phyloP scores from a whole-genome alignment of 2,329 filamentous ascomycete species.

The Xylariaceae sp. region DNA sequence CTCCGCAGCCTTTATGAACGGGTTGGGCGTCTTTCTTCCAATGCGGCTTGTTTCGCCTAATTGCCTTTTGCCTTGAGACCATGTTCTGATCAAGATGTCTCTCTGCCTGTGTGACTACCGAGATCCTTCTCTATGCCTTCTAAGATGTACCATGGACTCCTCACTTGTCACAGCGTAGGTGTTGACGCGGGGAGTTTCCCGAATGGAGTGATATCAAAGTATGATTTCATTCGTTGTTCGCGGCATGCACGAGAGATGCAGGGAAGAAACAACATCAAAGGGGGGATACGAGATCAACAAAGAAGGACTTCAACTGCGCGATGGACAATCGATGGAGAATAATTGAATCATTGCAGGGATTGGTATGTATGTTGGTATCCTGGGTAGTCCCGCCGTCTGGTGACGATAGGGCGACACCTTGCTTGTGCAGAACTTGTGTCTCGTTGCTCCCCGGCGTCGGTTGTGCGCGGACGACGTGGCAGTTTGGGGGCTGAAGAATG shows the following conservation, averaged over 20 bases:
- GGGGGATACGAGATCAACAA: background rate
- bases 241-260: background rate
- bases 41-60: background rate
- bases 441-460: background rate
- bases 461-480: background rate
- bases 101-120: background rate
- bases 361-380: background rate
- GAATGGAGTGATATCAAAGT: background rate
- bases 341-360: background rate
- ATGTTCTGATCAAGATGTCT: background rate
- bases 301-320: background rate
- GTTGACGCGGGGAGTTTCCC: background rate
- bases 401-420: slow-evolving; percentile 4
- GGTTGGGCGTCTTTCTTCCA: background rate
- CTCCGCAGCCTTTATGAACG: background rate
- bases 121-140: background rate
- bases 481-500: background rate
- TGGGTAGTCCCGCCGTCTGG: background rate
- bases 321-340: background rate
- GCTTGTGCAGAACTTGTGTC: background rate
- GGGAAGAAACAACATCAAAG: background rate
- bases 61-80: background rate
- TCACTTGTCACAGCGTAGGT: background rate
- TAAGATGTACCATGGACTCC: background rate
- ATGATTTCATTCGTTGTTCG: slow-evolving; percentile 1